A percentile compares a stretch with the other conserved stretches of the same genome.
Evolutionary conservation across 1,284 basidiomycete genomes (phyloP).

Genomic region (Papiliotrema fonsecae): DNA sequence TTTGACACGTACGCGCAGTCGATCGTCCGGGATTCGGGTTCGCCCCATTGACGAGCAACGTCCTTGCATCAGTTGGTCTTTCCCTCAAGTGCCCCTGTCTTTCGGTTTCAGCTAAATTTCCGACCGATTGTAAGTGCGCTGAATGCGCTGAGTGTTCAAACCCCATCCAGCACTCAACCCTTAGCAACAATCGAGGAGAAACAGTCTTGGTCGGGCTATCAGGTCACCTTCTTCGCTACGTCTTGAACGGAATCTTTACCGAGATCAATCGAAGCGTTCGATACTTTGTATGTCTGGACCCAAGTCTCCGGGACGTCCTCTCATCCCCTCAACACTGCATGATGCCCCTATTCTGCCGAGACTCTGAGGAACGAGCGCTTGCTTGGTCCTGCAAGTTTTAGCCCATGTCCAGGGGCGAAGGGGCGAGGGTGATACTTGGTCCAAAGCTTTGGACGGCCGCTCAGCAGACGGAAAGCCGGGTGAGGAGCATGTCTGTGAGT

Average conservation of each 20-base stretch:
- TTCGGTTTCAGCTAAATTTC: slow-evolving; percentile 24
- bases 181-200: slow-evolving; percentile 22
- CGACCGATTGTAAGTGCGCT: slow-evolving; percentile 20
- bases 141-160: not conserved
- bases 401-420: no score
- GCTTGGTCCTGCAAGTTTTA: no score
- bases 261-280: slow-evolving; percentile 14
- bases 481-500: no score
- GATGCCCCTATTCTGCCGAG: slow-evolving; percentile 23
- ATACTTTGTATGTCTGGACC: slow-evolving; percentile 27
- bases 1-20: slow-evolving; percentile 35
- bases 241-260: slow-evolving; percentile 27
- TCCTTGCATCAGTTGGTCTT: slow-evolving; percentile 30
- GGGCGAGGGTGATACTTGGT: no score
- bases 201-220: slow-evolving; percentile 23
- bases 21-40: slow-evolving; percentile 36
- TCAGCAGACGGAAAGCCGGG: no score
- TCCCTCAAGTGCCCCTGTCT: slow-evolving; percentile 31
- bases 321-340: slow-evolving; percentile 32
- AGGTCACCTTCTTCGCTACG: slow-evolving; percentile 24
- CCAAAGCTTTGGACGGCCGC: no score
- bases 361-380: slow-evolving; percentile 23
- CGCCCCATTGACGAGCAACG: slow-evolving; percentile 22
- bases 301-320: slow-evolving; percentile 29
- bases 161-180: not conserved